Percentiles rank a stretch among this genome's conserved stretches.
Evolutionary conservation across 352 stramenopile genomes (phyloP).

Genomic region (Thraustotheca clavata): DNA sequence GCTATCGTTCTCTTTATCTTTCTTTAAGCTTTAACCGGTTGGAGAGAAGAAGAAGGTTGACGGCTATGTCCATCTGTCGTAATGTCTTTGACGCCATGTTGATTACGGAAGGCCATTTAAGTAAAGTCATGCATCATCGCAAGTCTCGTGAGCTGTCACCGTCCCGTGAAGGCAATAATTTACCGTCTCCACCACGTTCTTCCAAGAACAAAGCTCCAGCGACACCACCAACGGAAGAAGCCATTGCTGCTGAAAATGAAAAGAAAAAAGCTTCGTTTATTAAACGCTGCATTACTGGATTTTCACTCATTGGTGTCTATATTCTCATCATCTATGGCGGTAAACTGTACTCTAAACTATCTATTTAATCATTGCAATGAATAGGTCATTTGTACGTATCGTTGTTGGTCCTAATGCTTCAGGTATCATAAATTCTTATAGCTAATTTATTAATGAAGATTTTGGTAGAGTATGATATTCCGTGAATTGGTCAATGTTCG

Average conservation of each 20-base stretch:
- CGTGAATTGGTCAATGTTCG: slow-evolving; percentile 98
- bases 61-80: slow-evolving; percentile 1
- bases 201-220: not conserved
- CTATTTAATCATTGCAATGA: not conserved
- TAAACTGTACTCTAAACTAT: not conserved
- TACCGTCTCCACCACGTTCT: not conserved
- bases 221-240: not conserved
- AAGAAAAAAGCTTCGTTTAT: slow-evolving; percentile 8
- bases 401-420: slow-evolving; percentile 18
- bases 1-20: too few species aligned
- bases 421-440: slow-evolving; percentile 9
- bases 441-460: not conserved
- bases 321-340: slow-evolving; percentile 19
- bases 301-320: slow-evolving; percentile 18
- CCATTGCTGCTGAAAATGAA: not conserved
- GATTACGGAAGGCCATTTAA: slow-evolving; percentile 9
- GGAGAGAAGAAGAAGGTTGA: too few species aligned
- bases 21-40: too few species aligned
- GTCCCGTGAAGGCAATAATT: too few species aligned
- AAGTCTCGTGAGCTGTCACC: not conserved
- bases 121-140: not conserved
- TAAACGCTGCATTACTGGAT: slow-evolving; percentile 16
- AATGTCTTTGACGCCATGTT: slow-evolving; percentile 1
- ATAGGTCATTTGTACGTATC: slow-evolving; percentile 59
- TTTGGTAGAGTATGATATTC: slow-evolving; percentile 83